Conservation (phyloP, 495 filamentous ascomycete species). For the Tuber magnatum region DNA sequence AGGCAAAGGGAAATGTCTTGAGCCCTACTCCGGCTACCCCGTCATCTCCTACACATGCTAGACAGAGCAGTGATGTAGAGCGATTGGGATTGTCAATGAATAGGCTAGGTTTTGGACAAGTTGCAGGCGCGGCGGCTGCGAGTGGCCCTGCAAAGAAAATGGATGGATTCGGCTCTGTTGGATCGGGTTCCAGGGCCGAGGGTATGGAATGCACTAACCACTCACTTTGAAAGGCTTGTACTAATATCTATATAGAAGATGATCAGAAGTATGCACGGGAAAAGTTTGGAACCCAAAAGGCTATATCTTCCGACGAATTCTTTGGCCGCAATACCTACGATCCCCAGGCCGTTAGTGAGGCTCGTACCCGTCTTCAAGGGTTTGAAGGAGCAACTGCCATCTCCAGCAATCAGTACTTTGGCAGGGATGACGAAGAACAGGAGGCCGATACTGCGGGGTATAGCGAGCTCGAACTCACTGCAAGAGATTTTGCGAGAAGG, state of each 20-base stretch:
- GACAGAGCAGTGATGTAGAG: constrained; percentile 69
- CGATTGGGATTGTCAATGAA: constrained; percentile 84
- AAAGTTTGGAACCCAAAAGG: constrained; percentile 88
- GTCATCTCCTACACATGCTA: constrained; percentile 44
- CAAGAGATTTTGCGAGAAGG: constrained; percentile 86
- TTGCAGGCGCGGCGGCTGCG: constrained; percentile 57
- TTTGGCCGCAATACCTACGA: constrained; percentile 87
- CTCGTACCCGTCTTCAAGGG: constrained; percentile 73
- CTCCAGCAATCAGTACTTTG: constrained; percentile 94
- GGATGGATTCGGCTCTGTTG: constrained; percentile 80
- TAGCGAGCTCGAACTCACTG: constrained; percentile 80
- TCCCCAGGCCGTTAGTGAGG: constrained; percentile 69
- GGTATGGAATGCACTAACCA: constrained; percentile 48
- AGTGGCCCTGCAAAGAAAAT: constrained; percentile 58
- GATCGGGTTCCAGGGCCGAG: constrained; percentile 56
- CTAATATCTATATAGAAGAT: constrained; percentile 50
- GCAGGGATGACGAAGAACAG: constrained; percentile 70
- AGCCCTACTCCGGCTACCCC: constrained; percentile 37
- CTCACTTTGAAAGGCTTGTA: neutral
- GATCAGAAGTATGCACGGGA: constrained; percentile 64
- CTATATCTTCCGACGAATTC: constrained; percentile 96
- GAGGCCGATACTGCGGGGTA: constrained; percentile 56
- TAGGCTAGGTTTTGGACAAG: constrained; percentile 83
- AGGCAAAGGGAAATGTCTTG: constrained; percentile 47
- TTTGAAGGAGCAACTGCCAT: constrained; percentile 91